Conservation (phyloP, 2,329 filamentous ascomycete species). For the Aspergillus intermedius region DNA sequence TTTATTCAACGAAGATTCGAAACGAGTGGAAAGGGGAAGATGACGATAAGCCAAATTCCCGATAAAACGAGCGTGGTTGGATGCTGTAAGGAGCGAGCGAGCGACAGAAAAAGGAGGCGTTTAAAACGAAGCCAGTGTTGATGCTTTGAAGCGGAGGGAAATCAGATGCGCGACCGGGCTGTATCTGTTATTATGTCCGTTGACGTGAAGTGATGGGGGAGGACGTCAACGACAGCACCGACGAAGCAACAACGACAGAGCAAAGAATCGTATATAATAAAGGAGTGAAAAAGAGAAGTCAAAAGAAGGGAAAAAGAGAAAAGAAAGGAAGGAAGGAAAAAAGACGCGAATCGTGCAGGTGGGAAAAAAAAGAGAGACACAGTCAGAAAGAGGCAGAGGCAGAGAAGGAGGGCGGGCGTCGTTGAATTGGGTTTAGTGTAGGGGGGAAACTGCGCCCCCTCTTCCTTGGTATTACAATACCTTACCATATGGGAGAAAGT, state of each 20-base stretch:
- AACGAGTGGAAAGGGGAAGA: slow-evolving; percentile 19
- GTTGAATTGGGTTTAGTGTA: no score
- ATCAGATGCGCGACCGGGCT: neutral
- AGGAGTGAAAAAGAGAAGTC: slow-evolving; percentile 4
- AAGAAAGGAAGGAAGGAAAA: neutral
- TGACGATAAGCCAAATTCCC: neutral
- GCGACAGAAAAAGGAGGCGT: slow-evolving; percentile 9
- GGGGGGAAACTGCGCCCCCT: no score
- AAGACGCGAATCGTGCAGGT: neutral
- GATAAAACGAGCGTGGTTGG: slow-evolving; percentile 20
- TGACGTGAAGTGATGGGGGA: neutral
- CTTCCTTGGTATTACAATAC: no score
- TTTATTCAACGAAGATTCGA: neutral
- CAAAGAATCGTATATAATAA: slow-evolving; percentile 1
- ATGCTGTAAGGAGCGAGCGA: slow-evolving; percentile 17
- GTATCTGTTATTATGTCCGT: neutral
- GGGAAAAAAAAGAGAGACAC: slow-evolving; percentile 1
- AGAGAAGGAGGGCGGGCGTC: neutral
- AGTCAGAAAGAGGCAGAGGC: slow-evolving; percentile 2
- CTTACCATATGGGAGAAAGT: no score
- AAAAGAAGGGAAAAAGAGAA: slow-evolving; percentile 1
- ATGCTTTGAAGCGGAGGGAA: neutral
- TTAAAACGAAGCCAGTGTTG: neutral
- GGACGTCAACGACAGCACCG: neutral
- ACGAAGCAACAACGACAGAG: neutral